Base-by-base conservation (phyloP, 176 grass and related monocot species). In the Pontederia crassipes region DNA sequence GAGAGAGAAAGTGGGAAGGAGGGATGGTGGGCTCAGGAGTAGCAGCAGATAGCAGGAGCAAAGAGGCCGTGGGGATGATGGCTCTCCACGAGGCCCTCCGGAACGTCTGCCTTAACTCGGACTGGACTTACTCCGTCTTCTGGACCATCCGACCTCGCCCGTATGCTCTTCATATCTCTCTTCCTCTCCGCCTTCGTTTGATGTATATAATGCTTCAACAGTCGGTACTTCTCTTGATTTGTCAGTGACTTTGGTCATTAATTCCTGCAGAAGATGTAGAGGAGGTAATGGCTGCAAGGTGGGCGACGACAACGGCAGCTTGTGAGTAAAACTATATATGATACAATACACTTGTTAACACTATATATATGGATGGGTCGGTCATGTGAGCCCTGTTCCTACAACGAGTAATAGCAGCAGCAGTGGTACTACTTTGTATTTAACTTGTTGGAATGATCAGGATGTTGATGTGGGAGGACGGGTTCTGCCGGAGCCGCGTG, bases 391-490 rank as follows among this genome's bases (percentile, higher is more conserved):
- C 18, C 18, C 28, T 58, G 55, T 9, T 26, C 28, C 28, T 58
- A 5, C 17, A 49, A 32, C 17, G 24, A 35, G 48, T 24, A 24
- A 24, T 24, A 24, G 20, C 20, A 1, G 0, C 20, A 24, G 20
- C 20, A 24, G 20, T 24, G 20, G 20, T 11, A 0, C 7, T 14
- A 35, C 51, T 18, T 46, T 60, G 0, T 15, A 9, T 45, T 53
- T 12, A 48, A 5, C 17, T 45, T 26, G 48, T 15, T 48, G 57
- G 24, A 40, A 40, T 40, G 16, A 47, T 40, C 28, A 98, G 94
- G 77, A 98, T 98, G 94, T 69, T 98, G 85, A 98, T 98, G 88
- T 98, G 94, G 94, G 94, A 98, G 75, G 94, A 98, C 58, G 94
- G 94, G 3, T 98, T 92, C 80, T 98, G 94, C 71, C 81, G 85